Conservation (phyloP, 768 basidiomycete species). For the Suillus clintonianus region DNA sequence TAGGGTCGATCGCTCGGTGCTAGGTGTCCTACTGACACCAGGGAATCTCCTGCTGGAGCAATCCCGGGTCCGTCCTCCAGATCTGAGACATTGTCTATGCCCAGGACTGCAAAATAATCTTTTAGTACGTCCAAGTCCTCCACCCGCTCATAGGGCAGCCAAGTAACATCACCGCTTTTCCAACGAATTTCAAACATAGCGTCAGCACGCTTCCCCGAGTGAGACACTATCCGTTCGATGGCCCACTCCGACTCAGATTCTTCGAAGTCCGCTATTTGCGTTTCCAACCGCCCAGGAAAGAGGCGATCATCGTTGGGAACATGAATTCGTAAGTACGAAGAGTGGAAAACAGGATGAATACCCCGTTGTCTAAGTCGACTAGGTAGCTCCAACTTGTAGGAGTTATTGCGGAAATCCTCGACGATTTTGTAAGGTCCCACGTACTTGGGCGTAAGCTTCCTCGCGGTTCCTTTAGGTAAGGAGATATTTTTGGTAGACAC, state of each 20-base stretch:
- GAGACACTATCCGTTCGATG: slow-evolving; percentile 24
- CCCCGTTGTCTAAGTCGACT: neutral
- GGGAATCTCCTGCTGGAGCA: neutral
- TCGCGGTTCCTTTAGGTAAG: neutral
- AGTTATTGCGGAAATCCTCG: too few species aligned
- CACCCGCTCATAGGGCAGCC: slow-evolving; percentile 17
- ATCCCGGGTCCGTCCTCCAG: neutral
- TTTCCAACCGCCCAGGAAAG: slow-evolving; percentile 26
- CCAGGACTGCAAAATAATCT: slow-evolving; percentile 32
- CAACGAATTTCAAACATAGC: slow-evolving; percentile 21
- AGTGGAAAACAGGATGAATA: slow-evolving; percentile 35
- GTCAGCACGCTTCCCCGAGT: slow-evolving; percentile 20
- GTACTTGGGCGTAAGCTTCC: neutral
- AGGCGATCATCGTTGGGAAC: slow-evolving; percentile 33
- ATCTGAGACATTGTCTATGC: slow-evolving; percentile 11
- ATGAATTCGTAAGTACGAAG: slow-evolving; percentile 31
- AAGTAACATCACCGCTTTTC: slow-evolving; percentile 22
- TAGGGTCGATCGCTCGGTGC: too few species aligned
- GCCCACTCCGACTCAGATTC: slow-evolving; percentile 24
- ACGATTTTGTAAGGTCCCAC: neutral
- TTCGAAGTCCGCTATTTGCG: slow-evolving; percentile 21
- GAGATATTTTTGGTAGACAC: slow-evolving; percentile 4
- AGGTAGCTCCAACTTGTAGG: too few species aligned
- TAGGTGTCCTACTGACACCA: neutral
- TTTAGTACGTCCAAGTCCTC: slow-evolving; percentile 20